Evolutionary conservation across 2,329 filamentous ascomycete genomes (phyloP), one percentile per base, ranked within the genome.

Genomic region (Alternaria incomplexa): DNA sequence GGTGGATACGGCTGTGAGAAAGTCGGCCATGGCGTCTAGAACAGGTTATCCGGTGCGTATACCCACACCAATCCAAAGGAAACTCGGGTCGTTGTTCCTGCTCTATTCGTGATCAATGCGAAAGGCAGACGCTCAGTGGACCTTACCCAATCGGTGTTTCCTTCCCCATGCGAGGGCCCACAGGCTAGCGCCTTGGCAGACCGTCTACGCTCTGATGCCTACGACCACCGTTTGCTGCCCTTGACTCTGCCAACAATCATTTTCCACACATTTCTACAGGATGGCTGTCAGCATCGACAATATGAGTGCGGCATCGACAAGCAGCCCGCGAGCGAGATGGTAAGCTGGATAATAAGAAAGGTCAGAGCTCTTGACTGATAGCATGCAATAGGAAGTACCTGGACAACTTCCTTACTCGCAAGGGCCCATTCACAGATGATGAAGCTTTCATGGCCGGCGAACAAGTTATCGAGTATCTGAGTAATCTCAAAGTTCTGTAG

Each of bases 371-470:
- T 53, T 56, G 50, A 56, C 72, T 76, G 66, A 77, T 40, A 43
- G 61, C 58, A 23, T 81, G 8, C 30, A 55, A 55, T 65, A 96
- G 93, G 93, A 90, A 88, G 79, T 90, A 97, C 78, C 87, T 98
- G 61, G 89, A 98, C 81, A 90, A 87, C 65, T 89, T 97, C 68
- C 87, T 97, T 60, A 89, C 86, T 62, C 90, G 89, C 30, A 83
- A 86, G 4, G 95, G 96, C 2, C 93, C 96, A 1, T 97, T 92
- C 79, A 94, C 91, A 32, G 91, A 94, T 84, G 51, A 86, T 83
- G 59, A 81, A 78, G 65, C 64, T 3, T 71, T 84, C 82, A 65
- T 84, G 83, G 60, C 85, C 85, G 72, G 83, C 84, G 63, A 86
- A 81, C 63, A 83, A 93, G 68, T 70, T 3, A 76, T 77, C 20